phyloP scores from a whole-genome alignment of 2,329 filamentous ascomycete species.

The Verticillium tricorpus region DNA sequence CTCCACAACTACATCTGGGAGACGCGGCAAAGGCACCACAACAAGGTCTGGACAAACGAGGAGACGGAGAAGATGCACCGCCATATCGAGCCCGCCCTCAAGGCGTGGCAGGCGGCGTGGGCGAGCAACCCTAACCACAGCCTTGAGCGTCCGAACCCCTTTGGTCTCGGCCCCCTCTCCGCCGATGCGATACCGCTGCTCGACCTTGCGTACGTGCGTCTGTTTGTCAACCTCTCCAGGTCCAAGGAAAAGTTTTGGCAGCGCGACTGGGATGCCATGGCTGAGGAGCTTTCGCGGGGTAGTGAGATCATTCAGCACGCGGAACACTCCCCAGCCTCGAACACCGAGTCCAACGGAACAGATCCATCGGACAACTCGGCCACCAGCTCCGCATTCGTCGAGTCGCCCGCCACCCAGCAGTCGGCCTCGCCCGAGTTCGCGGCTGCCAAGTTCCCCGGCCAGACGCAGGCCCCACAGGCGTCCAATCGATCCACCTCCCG shows the following conservation, averaged over 20 bases:
- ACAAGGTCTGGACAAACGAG: slow-evolving; percentile 82
- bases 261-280: slow-evolving; percentile 87
- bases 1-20: slow-evolving; percentile 99
- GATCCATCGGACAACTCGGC: slow-evolving; percentile 44
- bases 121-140: slow-evolving; percentile 80
- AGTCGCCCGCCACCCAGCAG: slow-evolving; percentile 46
- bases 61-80: slow-evolving; percentile 96
- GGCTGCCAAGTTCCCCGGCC: slow-evolving; percentile 27
- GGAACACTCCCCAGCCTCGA: slow-evolving; percentile 55
- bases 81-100: slow-evolving; percentile 88
- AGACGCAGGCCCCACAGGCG: slow-evolving; percentile 16
- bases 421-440: slow-evolving; percentile 44
- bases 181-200: slow-evolving; percentile 88
- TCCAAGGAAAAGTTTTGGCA: slow-evolving; percentile 95
- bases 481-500: slow-evolving; percentile 53
- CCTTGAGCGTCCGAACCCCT: slow-evolving; percentile 79
- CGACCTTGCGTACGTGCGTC: slow-evolving; percentile 84
- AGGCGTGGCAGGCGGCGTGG: slow-evolving; percentile 94
- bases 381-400: slow-evolving; percentile 41
- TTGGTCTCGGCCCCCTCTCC: slow-evolving; percentile 74
- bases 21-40: slow-evolving; percentile 83
- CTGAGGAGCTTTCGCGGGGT: slow-evolving; percentile 76
- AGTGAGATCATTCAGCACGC: slow-evolving; percentile 71
- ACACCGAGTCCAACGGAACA: slow-evolving; percentile 35
- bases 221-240: slow-evolving; percentile 89